Evolutionary conservation across 2,329 filamentous ascomycete species (phyloP), one percentile per base, ranked within the genome.

Genomic region (Xylariaceae sp.): DNA sequence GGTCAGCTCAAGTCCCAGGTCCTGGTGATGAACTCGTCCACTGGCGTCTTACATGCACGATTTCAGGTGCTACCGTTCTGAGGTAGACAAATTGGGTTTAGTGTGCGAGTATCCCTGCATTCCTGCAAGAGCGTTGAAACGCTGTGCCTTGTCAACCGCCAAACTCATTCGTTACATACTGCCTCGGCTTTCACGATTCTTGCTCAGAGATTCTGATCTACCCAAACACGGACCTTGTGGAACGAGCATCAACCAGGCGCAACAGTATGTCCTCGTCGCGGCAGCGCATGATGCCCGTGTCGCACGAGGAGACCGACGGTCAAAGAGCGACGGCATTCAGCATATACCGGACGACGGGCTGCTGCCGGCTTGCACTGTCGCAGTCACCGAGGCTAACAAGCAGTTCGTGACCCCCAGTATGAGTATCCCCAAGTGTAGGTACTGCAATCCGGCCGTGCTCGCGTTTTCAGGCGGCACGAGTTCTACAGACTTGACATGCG

Each of bases 401-500:
- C 56, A 62, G 31, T 57, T 53, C 51, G 45, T 55, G n/a, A 63
- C 61, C 12, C 62, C 61, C 16, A 64, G 62, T 3, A 54, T 65
- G 43, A 56, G 50, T 13, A 51, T 64, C 42, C 60, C 61, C 42
- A 50, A 61, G 7, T 57, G 53, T 73, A 54, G 51, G 5, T 60
- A 62, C 51, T 50, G 18, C 7, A 49, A 61, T 28, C 60, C 60
- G 1, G 49, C 50, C 10, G 54, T 60, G 36, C 13, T 42, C 4
- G 41, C 49, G 22, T 60, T 60, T 22, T 52, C 61, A 9, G 57
- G 60, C 10, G 51, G 54, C 16, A 51, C 55, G 19, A 53, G 48
- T 36, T 36, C 41, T 2, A 54, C 55, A 31, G 60, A 62, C 33
- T 6, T 41, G 76, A 83, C 50, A 75, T 81, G 1, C 44, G 51